Conservation (phyloP, 768 basidiomycete species). For the Paxillus involutus region DNA sequence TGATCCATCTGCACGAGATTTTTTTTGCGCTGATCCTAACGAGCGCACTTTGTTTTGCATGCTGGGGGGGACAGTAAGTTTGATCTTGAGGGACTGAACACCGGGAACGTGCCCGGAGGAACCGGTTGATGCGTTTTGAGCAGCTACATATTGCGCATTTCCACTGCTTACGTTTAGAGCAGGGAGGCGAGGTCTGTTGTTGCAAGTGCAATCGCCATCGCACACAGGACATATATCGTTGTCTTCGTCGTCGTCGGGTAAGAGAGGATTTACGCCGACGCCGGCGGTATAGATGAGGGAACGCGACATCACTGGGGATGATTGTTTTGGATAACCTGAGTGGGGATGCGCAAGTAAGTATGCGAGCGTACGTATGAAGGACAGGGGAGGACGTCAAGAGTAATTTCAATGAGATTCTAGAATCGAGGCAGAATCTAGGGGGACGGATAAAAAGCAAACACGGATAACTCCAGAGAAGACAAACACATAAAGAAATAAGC, state of each 20-base stretch:
- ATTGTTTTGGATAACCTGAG: conserved; percentile 46
- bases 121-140: conserved; percentile 37
- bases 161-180: conserved; percentile 32
- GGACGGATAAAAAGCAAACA: conserved; percentile 11
- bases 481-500: conserved; percentile 9
- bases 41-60: conserved; percentile 46
- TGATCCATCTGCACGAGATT: conserved; percentile 21
- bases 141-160: conserved; percentile 37
- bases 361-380: conserved; percentile 21
- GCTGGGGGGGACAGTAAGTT: conserved; percentile 61
- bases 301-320: conserved; percentile 65
- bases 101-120: conserved; percentile 30
- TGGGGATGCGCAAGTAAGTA: conserved; percentile 17
- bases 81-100: conserved; percentile 60
- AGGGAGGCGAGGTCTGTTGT: conserved; percentile 41
- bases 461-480: conserved; percentile 15
- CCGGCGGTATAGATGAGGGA: conserved; percentile 68
- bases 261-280: conserved; percentile 38
- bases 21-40: conserved; percentile 26
- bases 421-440: conserved; percentile 18
- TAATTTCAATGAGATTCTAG: conserved; percentile 22
- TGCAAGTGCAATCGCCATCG: conserved; percentile 87
- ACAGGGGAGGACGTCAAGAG: conserved; percentile 21
- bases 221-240: conserved; percentile 88
- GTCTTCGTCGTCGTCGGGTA: conserved; percentile 68